Percentiles rank a stretch among this genome's conserved stretches.
Evolutionary conservation across 169 alveolate species (phyloP).

Genomic region (Blepharisma undulans): DNA sequence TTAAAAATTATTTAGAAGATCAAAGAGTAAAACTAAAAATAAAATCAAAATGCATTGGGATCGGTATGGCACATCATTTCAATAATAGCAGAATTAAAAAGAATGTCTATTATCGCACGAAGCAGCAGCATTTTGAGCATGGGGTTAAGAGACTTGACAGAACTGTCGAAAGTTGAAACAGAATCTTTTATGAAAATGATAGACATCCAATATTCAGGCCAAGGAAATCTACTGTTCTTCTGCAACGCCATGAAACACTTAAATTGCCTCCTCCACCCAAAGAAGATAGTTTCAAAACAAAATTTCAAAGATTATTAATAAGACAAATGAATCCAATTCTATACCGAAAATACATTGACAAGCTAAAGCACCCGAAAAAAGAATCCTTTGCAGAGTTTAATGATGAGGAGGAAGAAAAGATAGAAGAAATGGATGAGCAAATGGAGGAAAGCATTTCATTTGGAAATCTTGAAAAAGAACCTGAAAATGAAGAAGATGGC

Average conservation of each 20-base stretch:
- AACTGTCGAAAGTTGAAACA: not conserved
- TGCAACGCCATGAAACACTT: not conserved
- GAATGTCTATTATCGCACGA: not conserved
- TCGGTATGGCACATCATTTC: constrained; percentile 9
- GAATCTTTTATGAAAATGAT: not conserved
- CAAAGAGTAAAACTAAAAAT: not conserved
- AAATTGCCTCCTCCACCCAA: not conserved
- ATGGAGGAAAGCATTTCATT: not conserved
- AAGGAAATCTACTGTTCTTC: not conserved
- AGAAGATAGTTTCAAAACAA: not conserved
- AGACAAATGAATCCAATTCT: not conserved
- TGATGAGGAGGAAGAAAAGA: not conserved
- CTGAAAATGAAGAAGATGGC: not conserved
- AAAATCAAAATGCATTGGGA: not conserved
- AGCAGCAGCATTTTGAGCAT: not conserved
- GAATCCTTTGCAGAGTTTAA: not conserved
- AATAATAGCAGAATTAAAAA: not conserved
- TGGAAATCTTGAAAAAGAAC: not conserved
- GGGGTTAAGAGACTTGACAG: not conserved
- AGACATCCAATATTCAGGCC: not conserved
- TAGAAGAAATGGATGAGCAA: not conserved
- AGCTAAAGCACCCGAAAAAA: not conserved
- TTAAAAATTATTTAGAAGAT: not conserved
- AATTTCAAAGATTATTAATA: not conserved
- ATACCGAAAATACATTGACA: not conserved